Conservation (phyloP, 139 green algal species). For the Chlamydomonas sp. region DNA sequence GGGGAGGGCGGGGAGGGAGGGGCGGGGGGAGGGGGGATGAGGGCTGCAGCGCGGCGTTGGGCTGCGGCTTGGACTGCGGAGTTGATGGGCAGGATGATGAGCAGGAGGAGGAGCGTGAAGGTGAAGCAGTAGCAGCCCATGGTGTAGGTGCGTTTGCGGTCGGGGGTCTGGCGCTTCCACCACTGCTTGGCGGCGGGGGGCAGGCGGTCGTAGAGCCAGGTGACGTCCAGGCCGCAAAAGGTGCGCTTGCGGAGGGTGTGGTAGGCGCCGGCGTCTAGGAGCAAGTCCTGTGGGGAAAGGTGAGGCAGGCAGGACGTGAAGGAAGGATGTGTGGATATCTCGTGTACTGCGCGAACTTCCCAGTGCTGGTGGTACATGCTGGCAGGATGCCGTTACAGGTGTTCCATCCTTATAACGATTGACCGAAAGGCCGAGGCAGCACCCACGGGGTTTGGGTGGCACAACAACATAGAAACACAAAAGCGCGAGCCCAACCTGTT, state of each 20-base stretch:
- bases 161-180: conserved; percentile 7
- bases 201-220: conserved; percentile 2
- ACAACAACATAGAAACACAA: too few relatives aligned
- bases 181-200: neutral
- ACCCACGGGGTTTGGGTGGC: too few relatives aligned
- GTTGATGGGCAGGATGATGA: conserved; percentile 2
- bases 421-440: too few relatives aligned
- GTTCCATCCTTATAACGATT: too few relatives aligned
- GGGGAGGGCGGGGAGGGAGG: neutral
- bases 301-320: too few relatives aligned
- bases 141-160: neutral
- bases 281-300: neutral
- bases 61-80: neutral
- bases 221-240: conserved; percentile 13
- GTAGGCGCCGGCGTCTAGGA: neutral
- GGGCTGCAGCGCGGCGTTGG: neutral
- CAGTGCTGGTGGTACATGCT: too few relatives aligned
- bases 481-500: too few relatives aligned
- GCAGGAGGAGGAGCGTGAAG: neutral
- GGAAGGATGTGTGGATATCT: too few relatives aligned
- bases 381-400: too few relatives aligned
- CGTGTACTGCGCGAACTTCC: too few relatives aligned
- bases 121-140: neutral
- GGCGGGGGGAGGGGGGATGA: neutral
- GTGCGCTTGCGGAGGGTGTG: conserved; percentile 12